phyloP scores from a whole-genome alignment of 2,329 filamentous ascomycete genomes.

The Monosporascus sp. region DNA sequence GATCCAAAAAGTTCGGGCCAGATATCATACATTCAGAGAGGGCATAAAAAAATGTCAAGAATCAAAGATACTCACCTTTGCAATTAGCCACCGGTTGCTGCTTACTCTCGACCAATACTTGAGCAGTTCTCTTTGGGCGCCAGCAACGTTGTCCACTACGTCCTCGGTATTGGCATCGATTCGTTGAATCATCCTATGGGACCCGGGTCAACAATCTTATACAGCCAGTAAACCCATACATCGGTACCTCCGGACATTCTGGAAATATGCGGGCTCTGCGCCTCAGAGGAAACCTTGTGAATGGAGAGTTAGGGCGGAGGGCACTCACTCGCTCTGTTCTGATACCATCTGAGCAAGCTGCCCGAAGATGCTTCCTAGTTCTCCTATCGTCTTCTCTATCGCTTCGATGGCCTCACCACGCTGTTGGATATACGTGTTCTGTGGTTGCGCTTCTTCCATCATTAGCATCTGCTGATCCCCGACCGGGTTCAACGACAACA shows the following conservation, averaged over 20 bases:
- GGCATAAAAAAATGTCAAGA: background rate
- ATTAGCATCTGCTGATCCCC: conserved; percentile 84
- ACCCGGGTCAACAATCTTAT: conserved; percentile 29
- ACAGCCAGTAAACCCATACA: too few relatives aligned
- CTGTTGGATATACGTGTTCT: conserved; percentile 88
- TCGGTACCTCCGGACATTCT: too few relatives aligned
- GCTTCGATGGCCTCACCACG: conserved; percentile 93
- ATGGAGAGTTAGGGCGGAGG: background rate
- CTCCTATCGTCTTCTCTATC: conserved; percentile 91
- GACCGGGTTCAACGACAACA: conserved; percentile 78
- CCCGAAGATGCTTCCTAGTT: conserved; percentile 88
- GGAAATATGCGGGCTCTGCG: too few relatives aligned
- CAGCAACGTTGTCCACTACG: conserved; percentile 96
- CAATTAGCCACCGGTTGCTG: conserved; percentile 90
- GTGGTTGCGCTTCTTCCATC: conserved; percentile 86
- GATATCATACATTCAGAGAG: too few relatives aligned
- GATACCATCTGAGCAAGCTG: conserved; percentile 95
- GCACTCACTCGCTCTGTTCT: conserved; percentile 66
- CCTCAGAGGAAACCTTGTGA: too few relatives aligned
- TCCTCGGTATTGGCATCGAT: conserved; percentile 98
- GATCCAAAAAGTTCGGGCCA: too few relatives aligned
- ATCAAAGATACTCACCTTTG: conserved; percentile 37
- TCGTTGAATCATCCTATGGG: conserved; percentile 74
- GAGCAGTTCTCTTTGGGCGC: conserved; percentile 87
- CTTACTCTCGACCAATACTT: conserved; percentile 96